Conservation (phyloP, 345 rosid species). For the Bruguiera parviflora region DNA sequence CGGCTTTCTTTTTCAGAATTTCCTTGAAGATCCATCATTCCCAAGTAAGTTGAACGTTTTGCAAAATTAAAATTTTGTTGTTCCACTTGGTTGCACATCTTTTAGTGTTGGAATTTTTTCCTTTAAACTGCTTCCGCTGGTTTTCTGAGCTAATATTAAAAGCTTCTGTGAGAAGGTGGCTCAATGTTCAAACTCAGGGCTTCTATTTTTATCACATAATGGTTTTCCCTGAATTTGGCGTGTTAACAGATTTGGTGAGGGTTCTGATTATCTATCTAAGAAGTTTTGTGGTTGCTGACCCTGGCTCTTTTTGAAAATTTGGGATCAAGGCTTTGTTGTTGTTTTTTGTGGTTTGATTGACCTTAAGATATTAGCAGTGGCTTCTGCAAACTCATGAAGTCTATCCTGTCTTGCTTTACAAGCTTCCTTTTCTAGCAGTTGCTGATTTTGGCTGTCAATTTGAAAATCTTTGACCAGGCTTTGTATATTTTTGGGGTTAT, state of each 20-base stretch:
- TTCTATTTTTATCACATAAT: neutral
- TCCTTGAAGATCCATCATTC: conserved; percentile 60
- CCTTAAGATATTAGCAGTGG: neutral
- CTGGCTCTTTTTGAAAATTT: no score
- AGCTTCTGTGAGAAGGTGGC: neutral
- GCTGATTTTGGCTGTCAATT: neutral
- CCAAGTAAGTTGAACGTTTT: conserved; percentile 57
- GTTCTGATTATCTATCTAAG: neutral
- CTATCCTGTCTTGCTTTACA: neutral
- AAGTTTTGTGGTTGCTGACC: no score
- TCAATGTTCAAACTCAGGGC: neutral
- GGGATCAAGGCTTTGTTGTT: no score
- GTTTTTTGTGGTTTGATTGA: neutral
- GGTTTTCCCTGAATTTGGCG: neutral
- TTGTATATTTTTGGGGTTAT: neutral
- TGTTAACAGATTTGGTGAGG: neutral
- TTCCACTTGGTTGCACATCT: no score
- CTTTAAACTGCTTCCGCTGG: neutral
- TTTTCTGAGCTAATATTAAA: neutral
- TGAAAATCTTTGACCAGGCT: neutral
- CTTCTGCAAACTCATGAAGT: neutral
- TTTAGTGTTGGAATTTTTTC: no score
- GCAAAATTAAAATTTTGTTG: neutral
- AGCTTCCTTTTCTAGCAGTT: neutral
- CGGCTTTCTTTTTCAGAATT: conserved; percentile 58